Evolutionary conservation across 2,329 filamentous ascomycete genomes (phyloP), one percentile per base, ranked within the genome.

Genomic region (Pestalotiopsis sp.): DNA sequence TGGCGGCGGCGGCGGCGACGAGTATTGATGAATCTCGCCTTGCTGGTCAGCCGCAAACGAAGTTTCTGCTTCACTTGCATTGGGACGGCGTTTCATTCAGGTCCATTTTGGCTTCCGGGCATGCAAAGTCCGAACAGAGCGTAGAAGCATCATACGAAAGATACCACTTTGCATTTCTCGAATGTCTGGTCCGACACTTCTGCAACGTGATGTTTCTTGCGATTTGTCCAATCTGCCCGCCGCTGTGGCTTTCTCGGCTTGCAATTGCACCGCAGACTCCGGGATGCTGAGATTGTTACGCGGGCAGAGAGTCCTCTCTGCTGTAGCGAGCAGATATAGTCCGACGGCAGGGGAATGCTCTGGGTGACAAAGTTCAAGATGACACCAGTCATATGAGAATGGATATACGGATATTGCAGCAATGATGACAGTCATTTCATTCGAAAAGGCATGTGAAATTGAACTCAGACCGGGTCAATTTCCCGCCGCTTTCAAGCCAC

Each of bases 1-100:
- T 41, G 86, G 78, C 31, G 81, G 77, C 6, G 81, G 77, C 6
- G 80, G 79, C 6, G 78, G 70, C n/a, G 72, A 73, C 11, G 72
- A 75, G 71, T 72, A 74, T 58, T 74, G 57, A 52, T 40, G 17
- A 20, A 20, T 52, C 20, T 60, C 25, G 4, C 14, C 41, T 57
- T 7, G 17, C 20, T 52, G 11, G 62, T 13, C 41, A 70, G 58
- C 27, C 20, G n/a, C 61, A 41, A 25, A 61, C 65, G 36, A 23
- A 49, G 38, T 20, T 58, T 60, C 17, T 63, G 13, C 36, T 36
- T 63, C 31, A n/a, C n/a, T 56, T 59, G 59, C 65, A 67, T 69
- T 65, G 60, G 59, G 25, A 64, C 27, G 68, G 68, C 65, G 68
- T 69, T 56, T 67, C 52, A 31, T 65, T 60, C 11, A 49, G 49